Evolutionary conservation across 1,139 yeast genomes (phyloP).

Genomic region (Trichomonascaceae sp.): DNA sequence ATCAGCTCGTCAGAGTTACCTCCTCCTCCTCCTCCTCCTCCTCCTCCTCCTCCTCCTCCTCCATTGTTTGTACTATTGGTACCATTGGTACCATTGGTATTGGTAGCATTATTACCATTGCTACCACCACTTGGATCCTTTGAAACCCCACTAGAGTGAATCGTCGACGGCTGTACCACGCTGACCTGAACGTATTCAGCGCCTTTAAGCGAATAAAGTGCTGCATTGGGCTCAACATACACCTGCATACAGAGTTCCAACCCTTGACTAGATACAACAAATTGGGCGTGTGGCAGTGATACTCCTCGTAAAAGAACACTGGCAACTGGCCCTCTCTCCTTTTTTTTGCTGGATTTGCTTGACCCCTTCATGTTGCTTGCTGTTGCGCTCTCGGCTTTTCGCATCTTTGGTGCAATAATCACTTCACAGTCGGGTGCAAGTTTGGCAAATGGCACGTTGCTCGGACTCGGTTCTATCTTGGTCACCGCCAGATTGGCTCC

Average conservation of each 20-base stretch:
- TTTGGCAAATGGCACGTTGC: constrained; percentile 33
- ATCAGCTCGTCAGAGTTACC: constrained; percentile 4
- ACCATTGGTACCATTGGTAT: background rate
- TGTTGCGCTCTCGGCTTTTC: constrained; percentile 24
- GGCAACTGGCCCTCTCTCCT: constrained; percentile 18
- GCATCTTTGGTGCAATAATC: constrained; percentile 66
- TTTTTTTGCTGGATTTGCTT: constrained; percentile 5
- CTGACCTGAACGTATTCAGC: constrained; percentile 46
- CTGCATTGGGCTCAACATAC: constrained; percentile 32
- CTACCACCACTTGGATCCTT: constrained; percentile 2
- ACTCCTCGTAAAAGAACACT: constrained; percentile 41
- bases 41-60: too few species aligned
- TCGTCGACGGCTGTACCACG: constrained; percentile 27
- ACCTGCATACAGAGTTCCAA: constrained; percentile 26
- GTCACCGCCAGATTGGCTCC: constrained; percentile 52
- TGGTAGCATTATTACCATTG: background rate
- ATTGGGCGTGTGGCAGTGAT: constrained; percentile 36
- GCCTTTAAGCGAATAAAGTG: constrained; percentile 23
- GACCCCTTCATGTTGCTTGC: constrained; percentile 3
- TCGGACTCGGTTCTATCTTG: constrained; percentile 39
- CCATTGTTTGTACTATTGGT: too few species aligned
- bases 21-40: too few species aligned
- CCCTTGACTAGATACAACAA: constrained; percentile 4
- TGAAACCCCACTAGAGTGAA: constrained; percentile 21
- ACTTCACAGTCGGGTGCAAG: constrained; percentile 66